Conservation (phyloP, 2,329 filamentous ascomycete genomes). For the Diaporthe ampelina region DNA sequence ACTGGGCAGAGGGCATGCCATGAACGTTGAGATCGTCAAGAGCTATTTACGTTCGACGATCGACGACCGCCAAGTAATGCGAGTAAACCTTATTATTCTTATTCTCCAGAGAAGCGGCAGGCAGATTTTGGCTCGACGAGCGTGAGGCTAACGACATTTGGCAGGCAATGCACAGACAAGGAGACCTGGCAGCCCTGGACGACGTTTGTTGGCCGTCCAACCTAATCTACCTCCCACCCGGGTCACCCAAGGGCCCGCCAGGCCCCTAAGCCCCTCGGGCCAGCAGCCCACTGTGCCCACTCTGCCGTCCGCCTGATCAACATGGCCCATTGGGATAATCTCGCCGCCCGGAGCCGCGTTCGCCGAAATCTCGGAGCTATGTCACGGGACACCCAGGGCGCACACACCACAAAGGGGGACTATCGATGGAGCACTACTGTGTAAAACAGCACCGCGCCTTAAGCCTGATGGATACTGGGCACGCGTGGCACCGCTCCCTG, state of each 20-base stretch:
- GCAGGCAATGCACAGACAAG: constrained; percentile 28
- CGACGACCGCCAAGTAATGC: constrained; percentile 33
- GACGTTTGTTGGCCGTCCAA: constrained; percentile 25
- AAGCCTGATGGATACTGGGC: constrained; percentile 17
- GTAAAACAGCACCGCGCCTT: constrained; percentile 11
- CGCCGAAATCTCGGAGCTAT: constrained; percentile 31
- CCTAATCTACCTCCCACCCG: constrained; percentile 25
- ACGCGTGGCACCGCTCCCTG: not conserved
- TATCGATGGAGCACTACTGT: not conserved
- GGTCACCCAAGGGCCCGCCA: constrained; percentile 12
- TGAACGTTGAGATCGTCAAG: constrained; percentile 25
- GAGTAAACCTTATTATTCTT: constrained; percentile 34
- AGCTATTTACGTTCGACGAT: constrained; percentile 33
- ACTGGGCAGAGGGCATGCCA: not conserved
- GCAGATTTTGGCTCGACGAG: constrained; percentile 26
- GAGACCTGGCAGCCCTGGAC: constrained; percentile 21
- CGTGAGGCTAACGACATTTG: constrained; percentile 5
- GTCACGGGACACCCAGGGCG: not conserved
- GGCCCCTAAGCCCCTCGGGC: not conserved
- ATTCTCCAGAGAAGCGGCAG: constrained; percentile 1
- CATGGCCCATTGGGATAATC: constrained; percentile 21
- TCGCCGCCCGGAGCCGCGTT: constrained; percentile 28
- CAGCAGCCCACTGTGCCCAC: not conserved
- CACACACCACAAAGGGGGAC: not conserved
- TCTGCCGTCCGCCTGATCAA: constrained; percentile 15